Base-by-base conservation (phyloP, 2,329 filamentous ascomycete genomes). In the Penicillium sp. region DNA sequence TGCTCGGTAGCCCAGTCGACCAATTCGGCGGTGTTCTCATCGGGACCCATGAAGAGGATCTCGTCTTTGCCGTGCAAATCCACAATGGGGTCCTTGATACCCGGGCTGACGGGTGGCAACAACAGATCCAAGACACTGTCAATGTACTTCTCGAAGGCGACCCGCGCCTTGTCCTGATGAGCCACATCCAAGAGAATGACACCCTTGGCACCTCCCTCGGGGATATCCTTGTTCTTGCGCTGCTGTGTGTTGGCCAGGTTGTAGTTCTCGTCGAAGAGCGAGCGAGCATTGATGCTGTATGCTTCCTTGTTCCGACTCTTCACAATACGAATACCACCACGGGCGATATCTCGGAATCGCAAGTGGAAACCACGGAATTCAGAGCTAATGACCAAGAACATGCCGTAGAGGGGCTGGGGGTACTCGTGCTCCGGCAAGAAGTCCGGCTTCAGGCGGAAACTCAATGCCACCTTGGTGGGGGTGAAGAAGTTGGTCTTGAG, bases 221-320 rank as follows among this genome's bases (percentile, higher is more conserved):
- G 95, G 52, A 99, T 99, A 70, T 99, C 95, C 82, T 99, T 99
- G 84, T 99, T 99, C 85, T 99, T 99, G 72, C 95, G 91, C 80
- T 99, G 95, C 78, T 99, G 95, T 0, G 95, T 99, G 78, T 96
- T 98, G 64, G 95, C 93, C 60, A 99, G 85, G 62, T 95, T 96
- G 78, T 99, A 99, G 79, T 99, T 99, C 80, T 99, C 95, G 68
- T 99, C 95, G 69, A 99, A 99, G 62, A 99, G 84, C 57, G 92
- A 96, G 58, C 95, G 89, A 37, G 93, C 93, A 73, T 99, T 99
- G 82, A 98, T 98, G 60, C 89, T 85, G 73, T 97, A 99, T 2
- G 93, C 91, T 76, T 99, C 95, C 75, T 92, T 91, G 78, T 93
- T 97, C 68, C 95, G 87, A 57, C 93, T 98, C 83, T 98, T 98